Percentiles rank a stretch among this genome's conserved stretches.
Conservation (phyloP, 2,329 filamentous ascomycete species). For the Claviceps africana region DNA sequence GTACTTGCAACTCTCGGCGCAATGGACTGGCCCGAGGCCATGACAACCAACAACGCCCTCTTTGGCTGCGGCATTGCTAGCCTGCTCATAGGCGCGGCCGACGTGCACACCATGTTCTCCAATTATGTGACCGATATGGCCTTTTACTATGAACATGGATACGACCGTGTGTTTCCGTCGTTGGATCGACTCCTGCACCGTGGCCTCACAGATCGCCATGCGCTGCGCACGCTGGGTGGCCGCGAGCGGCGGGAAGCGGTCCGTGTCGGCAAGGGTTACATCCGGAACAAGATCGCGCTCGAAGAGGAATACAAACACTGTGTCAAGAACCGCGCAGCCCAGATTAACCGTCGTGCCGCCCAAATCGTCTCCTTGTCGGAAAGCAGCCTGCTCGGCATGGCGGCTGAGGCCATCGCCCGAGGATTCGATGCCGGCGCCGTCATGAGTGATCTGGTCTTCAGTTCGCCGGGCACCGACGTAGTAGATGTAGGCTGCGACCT, state of each 20-base stretch:
- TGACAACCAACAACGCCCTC: slow-evolving; percentile 10
- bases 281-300: slow-evolving; percentile 9
- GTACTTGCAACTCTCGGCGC: slow-evolving; percentile 7
- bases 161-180: slow-evolving; percentile 10
- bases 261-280: slow-evolving; percentile 8
- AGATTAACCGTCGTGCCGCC: slow-evolving; percentile 6
- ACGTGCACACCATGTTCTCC: slow-evolving; percentile 11
- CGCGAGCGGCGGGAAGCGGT: slow-evolving; percentile 8
- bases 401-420: slow-evolving; percentile 8
- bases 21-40: slow-evolving; percentile 7
- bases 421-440: slow-evolving; percentile 10
- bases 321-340: slow-evolving; percentile 1
- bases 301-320: slow-evolving; percentile 1
- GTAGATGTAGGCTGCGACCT: slow-evolving; percentile 11
- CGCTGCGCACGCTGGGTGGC: slow-evolving; percentile 8
- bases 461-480: slow-evolving; percentile 11
- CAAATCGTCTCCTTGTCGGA: slow-evolving; percentile 10
- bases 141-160: slow-evolving; percentile 13
- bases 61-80: slow-evolving; percentile 10
- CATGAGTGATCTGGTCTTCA: slow-evolving; percentile 10
- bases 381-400: slow-evolving; percentile 11
- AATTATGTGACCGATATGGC: slow-evolving; percentile 13
- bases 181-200: slow-evolving; percentile 7
- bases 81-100: slow-evolving; percentile 9
- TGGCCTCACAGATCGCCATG: slow-evolving; percentile 8